A percentile compares a stretch with the other conserved stretches of the same genome.
Evolutionary conservation across 176 grass and related monocot genomes (phyloP).

Genomic region (Zoysia japonica): DNA sequence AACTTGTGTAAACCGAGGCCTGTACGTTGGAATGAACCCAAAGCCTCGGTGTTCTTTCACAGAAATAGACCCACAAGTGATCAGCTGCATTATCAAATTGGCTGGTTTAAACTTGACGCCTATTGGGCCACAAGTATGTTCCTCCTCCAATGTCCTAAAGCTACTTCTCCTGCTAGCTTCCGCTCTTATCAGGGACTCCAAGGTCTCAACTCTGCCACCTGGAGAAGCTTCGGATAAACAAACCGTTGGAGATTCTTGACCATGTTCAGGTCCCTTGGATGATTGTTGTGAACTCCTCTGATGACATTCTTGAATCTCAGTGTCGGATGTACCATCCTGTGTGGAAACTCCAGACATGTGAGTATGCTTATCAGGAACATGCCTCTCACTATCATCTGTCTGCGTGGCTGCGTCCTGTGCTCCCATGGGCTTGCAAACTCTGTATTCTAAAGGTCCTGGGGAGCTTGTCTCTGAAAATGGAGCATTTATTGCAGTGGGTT

Average conservation of each 20-base stretch:
- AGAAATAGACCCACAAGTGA: conserved; percentile 89
- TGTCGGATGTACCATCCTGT: conserved; percentile 37
- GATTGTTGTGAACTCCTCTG: background rate
- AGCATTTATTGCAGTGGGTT: conserved; percentile 26
- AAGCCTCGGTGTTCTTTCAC: conserved; percentile 86
- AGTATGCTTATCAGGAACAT: conserved; percentile 17
- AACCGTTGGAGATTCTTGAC: conserved; percentile 51
- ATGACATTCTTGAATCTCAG: conserved; percentile 46
- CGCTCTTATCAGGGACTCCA: conserved; percentile 88
- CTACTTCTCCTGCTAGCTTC: conserved; percentile 73
- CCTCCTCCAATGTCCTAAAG: conserved; percentile 68
- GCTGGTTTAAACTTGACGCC: conserved; percentile 66
- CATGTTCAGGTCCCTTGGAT: conserved; percentile 33
- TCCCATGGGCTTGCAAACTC: conserved; percentile 55
- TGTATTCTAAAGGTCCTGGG: conserved; percentile 54
- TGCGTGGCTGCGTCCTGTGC: conserved; percentile 88
- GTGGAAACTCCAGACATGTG: conserved; percentile 22
- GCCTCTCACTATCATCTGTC: conserved; percentile 63
- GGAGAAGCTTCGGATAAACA: conserved; percentile 56
- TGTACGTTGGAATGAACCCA: conserved; percentile 77
- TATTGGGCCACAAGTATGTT: conserved; percentile 51
- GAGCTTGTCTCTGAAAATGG: conserved; percentile 63
- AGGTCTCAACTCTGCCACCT: conserved; percentile 65
- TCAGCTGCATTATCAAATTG: conserved; percentile 88
- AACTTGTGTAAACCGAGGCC: conserved; percentile 76